Conservation (phyloP, 257 asterid species). For the Rehmannia glutinosa region DNA sequence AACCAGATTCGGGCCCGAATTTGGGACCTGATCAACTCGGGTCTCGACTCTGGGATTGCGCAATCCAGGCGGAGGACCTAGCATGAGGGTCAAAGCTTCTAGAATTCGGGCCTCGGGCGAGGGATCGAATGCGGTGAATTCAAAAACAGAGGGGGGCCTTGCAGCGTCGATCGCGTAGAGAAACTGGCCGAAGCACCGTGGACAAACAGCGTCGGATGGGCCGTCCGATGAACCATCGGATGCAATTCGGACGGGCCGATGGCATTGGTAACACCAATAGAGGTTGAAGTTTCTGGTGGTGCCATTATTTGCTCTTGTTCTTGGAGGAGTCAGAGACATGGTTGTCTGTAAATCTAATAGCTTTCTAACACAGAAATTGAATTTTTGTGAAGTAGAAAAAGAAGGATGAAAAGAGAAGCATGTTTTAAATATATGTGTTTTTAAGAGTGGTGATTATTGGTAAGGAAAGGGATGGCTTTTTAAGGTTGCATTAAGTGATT, state of each 20-base stretch:
- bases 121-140: slow-evolving; percentile 63
- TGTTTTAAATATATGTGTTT: background rate
- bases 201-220: slow-evolving; percentile 51
- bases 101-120: slow-evolving; percentile 74
- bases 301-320: slow-evolving; percentile 17
- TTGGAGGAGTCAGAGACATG: slow-evolving; percentile 39
- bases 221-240: no score
- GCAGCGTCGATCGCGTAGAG: slow-evolving; percentile 46
- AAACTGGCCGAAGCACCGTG: slow-evolving; percentile 66
- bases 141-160: slow-evolving; percentile 41
- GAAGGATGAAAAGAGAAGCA: background rate
- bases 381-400: background rate
- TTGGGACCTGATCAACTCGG: background rate
- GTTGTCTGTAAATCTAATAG: no score
- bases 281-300: slow-evolving; percentile 36
- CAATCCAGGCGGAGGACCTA: slow-evolving; percentile 34
- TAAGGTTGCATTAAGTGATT: slow-evolving; percentile 30
- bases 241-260: slow-evolving; percentile 48
- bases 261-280: slow-evolving; percentile 92
- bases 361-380: background rate
- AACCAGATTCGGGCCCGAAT: slow-evolving; percentile 25
- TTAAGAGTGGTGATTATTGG: background rate
- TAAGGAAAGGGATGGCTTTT: slow-evolving; percentile 47
- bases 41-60: slow-evolving; percentile 3
- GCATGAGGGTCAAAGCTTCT: slow-evolving; percentile 60